Conservation (phyloP, 1,139 yeast genomes). For the Lodderomyces orthopsilosis region DNA sequence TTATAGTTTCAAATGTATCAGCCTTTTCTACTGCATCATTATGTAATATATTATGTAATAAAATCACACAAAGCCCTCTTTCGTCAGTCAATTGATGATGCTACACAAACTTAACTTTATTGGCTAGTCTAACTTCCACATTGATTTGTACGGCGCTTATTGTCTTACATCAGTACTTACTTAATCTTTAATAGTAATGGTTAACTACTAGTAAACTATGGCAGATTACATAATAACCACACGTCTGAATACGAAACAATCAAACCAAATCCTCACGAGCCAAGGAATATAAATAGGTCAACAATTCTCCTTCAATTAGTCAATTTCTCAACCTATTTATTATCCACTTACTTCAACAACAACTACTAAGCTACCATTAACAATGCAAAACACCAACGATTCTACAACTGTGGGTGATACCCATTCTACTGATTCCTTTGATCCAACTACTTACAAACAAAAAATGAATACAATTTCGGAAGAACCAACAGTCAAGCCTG, state of each 20-base stretch:
- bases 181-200: neutral
- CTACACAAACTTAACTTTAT: too few species aligned
- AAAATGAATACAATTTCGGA: slow-evolving; percentile 15
- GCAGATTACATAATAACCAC: neutral
- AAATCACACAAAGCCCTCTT: too few species aligned
- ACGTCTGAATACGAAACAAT: neutral
- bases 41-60: too few species aligned
- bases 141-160: neutral
- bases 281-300: neutral
- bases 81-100: too few species aligned
- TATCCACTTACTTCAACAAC: neutral
- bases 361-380: neutral
- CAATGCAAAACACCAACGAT: slow-evolving; percentile 7
- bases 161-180: neutral
- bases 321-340: too few species aligned
- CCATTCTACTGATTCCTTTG: slow-evolving; percentile 16
- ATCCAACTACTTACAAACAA: slow-evolving; percentile 16
- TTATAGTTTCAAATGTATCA: too few species aligned
- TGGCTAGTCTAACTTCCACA: too few species aligned
- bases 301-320: too few species aligned
- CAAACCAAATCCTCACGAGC: neutral
- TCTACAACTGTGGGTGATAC: slow-evolving; percentile 5
- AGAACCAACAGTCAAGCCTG: slow-evolving; percentile 28
- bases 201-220: neutral
- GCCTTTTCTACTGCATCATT: too few species aligned